A percentile compares a stretch with the other conserved stretches of the same genome.
Conservation (phyloP, 2,329 filamentous ascomycete genomes). For the Monilinia laxa region DNA sequence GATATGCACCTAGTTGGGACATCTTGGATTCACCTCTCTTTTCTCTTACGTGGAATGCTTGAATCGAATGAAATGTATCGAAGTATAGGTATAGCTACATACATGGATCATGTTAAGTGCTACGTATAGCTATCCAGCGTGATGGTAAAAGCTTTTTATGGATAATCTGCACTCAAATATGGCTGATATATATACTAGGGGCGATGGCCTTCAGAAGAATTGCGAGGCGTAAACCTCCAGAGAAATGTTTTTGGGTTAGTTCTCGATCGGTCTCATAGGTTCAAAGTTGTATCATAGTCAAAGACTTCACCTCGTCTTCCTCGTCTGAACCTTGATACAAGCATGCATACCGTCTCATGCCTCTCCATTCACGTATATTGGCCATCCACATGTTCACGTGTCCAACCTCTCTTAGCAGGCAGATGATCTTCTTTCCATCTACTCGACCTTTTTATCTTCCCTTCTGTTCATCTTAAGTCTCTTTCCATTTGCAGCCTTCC, state of each 20-base stretch:
- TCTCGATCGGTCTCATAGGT: background rate
- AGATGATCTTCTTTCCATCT: background rate
- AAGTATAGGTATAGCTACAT: slow-evolving; percentile 6
- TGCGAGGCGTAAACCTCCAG: background rate
- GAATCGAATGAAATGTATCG: slow-evolving; percentile 6
- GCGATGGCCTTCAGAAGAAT: background rate
- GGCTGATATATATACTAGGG: background rate
- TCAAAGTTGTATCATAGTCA: background rate
- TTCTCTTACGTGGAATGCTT: slow-evolving; percentile 9
- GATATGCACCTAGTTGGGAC: background rate
- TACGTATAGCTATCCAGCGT: background rate
- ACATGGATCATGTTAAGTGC: background rate
- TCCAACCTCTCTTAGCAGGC: background rate
- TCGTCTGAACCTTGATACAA: background rate
- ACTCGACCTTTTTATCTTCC: background rate
- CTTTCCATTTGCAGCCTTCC: background rate
- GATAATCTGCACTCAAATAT: background rate
- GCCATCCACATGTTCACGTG: slow-evolving; percentile 4
- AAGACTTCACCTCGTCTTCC: background rate
- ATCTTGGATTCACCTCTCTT: background rate
- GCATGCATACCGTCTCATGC: background rate
- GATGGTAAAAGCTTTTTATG: background rate
- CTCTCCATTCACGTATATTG: background rate
- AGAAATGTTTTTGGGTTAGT: background rate
- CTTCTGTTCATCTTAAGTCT: background rate